A percentile compares a stretch with the other conserved stretches of the same genome.
Evolutionary conservation across 1,284 basidiomycete species (phyloP).

Genomic region (Porodaedalea pini): DNA sequence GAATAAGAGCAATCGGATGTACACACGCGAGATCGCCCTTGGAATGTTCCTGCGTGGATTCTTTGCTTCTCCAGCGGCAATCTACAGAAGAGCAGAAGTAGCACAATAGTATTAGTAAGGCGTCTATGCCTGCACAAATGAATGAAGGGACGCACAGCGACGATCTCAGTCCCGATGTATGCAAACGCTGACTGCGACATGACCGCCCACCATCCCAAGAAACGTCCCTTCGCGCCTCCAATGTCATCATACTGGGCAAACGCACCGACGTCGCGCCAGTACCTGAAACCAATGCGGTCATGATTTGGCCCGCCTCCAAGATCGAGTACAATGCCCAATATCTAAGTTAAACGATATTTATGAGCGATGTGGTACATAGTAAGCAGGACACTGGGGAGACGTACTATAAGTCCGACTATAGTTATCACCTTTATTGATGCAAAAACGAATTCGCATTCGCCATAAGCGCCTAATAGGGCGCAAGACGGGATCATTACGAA

Average conservation of each 20-base stretch:
- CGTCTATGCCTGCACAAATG: not conserved
- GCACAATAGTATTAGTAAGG: not conserved
- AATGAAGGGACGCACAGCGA: conserved; percentile 60
- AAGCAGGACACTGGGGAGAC: conserved; percentile 25
- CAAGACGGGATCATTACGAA: not conserved
- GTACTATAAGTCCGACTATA: conserved; percentile 59
- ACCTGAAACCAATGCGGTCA: conserved; percentile 54
- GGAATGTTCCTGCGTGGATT: conserved; percentile 66
- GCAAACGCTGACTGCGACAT: conserved; percentile 79
- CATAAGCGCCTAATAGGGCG: conserved; percentile 55
- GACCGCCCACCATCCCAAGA: conserved; percentile 66
- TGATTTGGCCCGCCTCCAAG: conserved; percentile 61
- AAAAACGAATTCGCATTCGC: conserved; percentile 73
- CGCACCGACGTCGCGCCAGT: conserved; percentile 72
- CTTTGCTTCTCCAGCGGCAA: conserved; percentile 77
- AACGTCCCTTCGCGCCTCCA: conserved; percentile 55
- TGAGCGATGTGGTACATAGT: conserved; percentile 20
- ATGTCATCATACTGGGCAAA: conserved; percentile 58
- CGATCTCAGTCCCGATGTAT: conserved; percentile 81
- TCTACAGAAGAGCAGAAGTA: conserved; percentile 35
- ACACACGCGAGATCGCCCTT: conserved; percentile 62
- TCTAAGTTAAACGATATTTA: conserved; percentile 23
- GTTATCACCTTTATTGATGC: conserved; percentile 79
- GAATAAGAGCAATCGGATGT: conserved; percentile 69
- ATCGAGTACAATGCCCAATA: conserved; percentile 62